phyloP scores from a whole-genome alignment of 2,329 filamentous ascomycete species.

The Aurifilum marmelostoma region DNA sequence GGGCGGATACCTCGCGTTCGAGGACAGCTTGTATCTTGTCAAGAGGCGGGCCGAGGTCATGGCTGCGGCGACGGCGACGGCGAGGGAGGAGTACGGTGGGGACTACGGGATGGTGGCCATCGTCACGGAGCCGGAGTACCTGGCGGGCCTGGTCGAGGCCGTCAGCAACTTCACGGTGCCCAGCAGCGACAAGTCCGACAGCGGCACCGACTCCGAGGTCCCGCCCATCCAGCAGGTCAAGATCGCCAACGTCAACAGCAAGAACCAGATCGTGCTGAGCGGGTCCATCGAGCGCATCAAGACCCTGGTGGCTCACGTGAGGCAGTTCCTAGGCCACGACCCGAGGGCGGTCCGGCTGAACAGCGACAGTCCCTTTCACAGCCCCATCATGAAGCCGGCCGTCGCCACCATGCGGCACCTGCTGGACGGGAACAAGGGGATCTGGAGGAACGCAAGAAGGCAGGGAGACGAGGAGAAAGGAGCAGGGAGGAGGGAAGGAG shows the following conservation, averaged over 20 bases:
- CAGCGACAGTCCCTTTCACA: constrained; percentile 89
- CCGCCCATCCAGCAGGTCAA: constrained; percentile 84
- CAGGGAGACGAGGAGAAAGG: constrained; percentile 45
- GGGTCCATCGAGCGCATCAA: constrained; percentile 83
- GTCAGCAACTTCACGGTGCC: constrained; percentile 76
- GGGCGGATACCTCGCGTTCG: constrained; percentile 76
- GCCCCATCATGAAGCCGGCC: constrained; percentile 86
- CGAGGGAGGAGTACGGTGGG: constrained; percentile 69
- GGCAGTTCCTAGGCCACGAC: constrained; percentile 90
- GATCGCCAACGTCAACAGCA: constrained; percentile 93
- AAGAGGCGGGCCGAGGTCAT: constrained; percentile 79
- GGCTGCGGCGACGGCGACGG: constrained; percentile 72
- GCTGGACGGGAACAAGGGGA: constrained; percentile 61
- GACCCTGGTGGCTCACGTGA: constrained; percentile 78
- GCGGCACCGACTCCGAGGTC: constrained; percentile 63
- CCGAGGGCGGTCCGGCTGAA: constrained; percentile 85
- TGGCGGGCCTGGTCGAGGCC: constrained; percentile 69
- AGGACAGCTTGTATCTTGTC: constrained; percentile 78
- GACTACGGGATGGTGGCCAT: constrained; percentile 95
- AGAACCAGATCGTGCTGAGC: constrained; percentile 93
- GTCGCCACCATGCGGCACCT: constrained; percentile 72
- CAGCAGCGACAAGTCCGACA: constrained; percentile 63
- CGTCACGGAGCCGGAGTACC: constrained; percentile 81
- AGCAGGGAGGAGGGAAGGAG: constrained; percentile 56
- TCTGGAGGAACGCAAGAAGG: constrained; percentile 53